Evolutionary conservation across 805 yeast genomes (phyloP), one percentile per base, ranked within the genome.

Genomic region (Saturnispora zaruensis): DNA sequence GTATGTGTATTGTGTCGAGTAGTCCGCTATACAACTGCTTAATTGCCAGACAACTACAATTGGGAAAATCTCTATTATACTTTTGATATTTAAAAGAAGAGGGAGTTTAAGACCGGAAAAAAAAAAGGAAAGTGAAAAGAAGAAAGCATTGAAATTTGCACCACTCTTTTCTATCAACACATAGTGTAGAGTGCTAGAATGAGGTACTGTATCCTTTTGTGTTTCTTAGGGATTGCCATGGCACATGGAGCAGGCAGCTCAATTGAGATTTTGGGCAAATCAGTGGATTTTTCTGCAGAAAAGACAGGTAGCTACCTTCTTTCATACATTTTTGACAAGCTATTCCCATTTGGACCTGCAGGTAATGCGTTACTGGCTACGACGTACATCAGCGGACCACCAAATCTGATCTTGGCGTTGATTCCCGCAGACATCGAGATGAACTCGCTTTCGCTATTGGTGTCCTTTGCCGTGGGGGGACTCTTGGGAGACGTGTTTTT

Each of bases 381-480:
- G 0, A 64, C 81, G 0, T 73, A 79, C 57, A 78, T 84, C 41
- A 79, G 84, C 8, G 78, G 84, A 0, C 78, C 84, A 6, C 87
- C 90, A 34, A 79, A 77, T 56, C 57, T 81, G 37, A 63, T 81
- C 16, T 64, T 82, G 21, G 76, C 77, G 0, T 61, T 77, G 55
- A 73, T 81, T 32, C 87, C 88, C 5, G 73, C 81, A 0, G 63
- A 72, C 26, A 78, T 81, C 44, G 67, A 74, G 44, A 78, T 81
- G 0, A 64, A 75, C 2, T 66, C 72, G 30, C 65, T 82, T 34
- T 69, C 79, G 8, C 60, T 76, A 24, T 63, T 84, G 49, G 86
- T 84, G 1, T 71, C 87, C 42, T 84, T 85, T 66, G 90, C 91
- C 13, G 75, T 81, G 44, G 93, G 93, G 42, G 86, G 90, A 1